Conservation (phyloP, 495 filamentous ascomycete species). For the Delitschia confertaspora region DNA sequence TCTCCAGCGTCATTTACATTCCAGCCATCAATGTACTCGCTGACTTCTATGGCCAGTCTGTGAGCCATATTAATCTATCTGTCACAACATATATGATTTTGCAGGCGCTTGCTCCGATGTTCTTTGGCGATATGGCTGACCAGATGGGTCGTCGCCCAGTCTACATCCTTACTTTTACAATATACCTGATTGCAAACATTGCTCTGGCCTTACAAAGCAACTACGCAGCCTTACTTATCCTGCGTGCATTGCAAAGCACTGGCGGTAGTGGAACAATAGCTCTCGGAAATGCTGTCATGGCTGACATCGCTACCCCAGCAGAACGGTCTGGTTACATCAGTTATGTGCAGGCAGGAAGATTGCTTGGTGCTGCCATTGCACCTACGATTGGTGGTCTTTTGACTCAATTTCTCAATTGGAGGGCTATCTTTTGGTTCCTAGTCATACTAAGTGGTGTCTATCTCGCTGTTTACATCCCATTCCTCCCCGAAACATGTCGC, state of each 20-base stretch:
- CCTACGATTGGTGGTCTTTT: slow-evolving; percentile 53
- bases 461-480: slow-evolving; percentile 44
- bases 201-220: slow-evolving; percentile 31
- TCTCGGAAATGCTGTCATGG: slow-evolving; percentile 28
- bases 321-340: slow-evolving; percentile 32
- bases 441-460: slow-evolving; percentile 48
- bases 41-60: slow-evolving; percentile 24
- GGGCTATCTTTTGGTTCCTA: slow-evolving; percentile 67
- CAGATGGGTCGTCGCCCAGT: slow-evolving; percentile 26
- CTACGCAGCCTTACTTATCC: slow-evolving; percentile 31
- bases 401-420: slow-evolving; percentile 57
- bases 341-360: slow-evolving; percentile 20
- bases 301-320: slow-evolving; percentile 29
- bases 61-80: slow-evolving; percentile 28
- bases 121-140: slow-evolving; percentile 34
- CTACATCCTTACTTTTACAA: slow-evolving; percentile 31
- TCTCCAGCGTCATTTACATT: slow-evolving; percentile 30
- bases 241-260: slow-evolving; percentile 30
- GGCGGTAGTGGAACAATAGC: slow-evolving; percentile 32
- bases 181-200: slow-evolving; percentile 32
- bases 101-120: slow-evolving; percentile 31
- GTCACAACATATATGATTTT: slow-evolving; percentile 34
- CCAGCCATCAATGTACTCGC: slow-evolving; percentile 30
- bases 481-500: slow-evolving; percentile 59
- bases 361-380: slow-evolving; percentile 26